phyloP scores from a whole-genome alignment of 352 stramenopile genomes.

The Phytophthora crassamura region DNA sequence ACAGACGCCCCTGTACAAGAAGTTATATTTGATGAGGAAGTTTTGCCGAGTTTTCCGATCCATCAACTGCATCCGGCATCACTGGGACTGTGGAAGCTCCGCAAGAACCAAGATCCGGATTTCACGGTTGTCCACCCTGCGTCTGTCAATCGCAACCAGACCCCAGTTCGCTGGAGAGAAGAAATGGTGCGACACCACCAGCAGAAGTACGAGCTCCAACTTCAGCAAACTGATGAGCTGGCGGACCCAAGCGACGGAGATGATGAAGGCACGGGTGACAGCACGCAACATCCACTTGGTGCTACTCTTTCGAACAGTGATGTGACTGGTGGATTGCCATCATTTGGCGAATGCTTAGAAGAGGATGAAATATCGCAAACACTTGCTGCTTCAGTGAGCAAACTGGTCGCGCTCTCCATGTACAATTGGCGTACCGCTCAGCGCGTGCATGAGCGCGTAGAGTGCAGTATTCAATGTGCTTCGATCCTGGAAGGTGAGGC shows the following conservation, averaged over 20 bases:
- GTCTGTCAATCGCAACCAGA: constrained; percentile 39
- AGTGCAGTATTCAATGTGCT: constrained; percentile 58
- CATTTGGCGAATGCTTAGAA: constrained; percentile 64
- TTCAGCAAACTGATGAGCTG: constrained; percentile 35
- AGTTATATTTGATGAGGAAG: constrained; percentile 36
- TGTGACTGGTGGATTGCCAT: constrained; percentile 34
- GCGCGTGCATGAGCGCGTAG: constrained; percentile 62
- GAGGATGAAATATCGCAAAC: constrained; percentile 78
- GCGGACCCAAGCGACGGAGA: constrained; percentile 28
- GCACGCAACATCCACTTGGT: constrained; percentile 8
- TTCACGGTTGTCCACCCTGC: constrained; percentile 55
- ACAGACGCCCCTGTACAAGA: constrained; percentile 27
- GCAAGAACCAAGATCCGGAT: constrained; percentile 57
- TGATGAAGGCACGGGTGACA: constrained; percentile 33
- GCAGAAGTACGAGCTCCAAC: constrained; percentile 37
- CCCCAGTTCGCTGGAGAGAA: constrained; percentile 50
- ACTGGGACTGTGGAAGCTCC: constrained; percentile 63
- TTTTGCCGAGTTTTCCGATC: constrained; percentile 46
- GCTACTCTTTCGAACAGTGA: constrained; percentile 35
- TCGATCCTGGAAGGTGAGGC: constrained; percentile 58
- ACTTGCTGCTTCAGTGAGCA: constrained; percentile 57
- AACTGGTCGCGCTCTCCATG: constrained; percentile 67
- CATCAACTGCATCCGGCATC: constrained; percentile 64
- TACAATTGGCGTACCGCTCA: constrained; percentile 77
- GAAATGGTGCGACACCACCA: constrained; percentile 41